Percentiles rank a stretch among this genome's conserved stretches.
Evolutionary conservation across 2,329 filamentous ascomycete genomes (phyloP).

Genomic region (Calonectria pauciramosa): DNA sequence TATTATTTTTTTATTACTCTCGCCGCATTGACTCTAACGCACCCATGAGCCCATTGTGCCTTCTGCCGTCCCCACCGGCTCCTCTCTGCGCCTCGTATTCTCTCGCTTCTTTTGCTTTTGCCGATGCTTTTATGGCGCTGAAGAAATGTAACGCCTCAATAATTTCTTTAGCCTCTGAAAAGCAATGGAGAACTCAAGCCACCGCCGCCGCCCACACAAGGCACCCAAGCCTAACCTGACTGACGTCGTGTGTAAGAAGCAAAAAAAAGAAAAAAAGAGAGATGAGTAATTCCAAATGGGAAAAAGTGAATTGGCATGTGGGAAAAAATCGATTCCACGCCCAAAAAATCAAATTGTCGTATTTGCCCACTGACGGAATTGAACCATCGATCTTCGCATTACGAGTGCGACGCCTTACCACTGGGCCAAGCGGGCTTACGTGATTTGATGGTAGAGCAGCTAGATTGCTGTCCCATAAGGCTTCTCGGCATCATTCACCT

Average conservation of each 20-base stretch:
- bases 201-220: neutral
- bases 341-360: neutral
- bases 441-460: conserved; percentile 16
- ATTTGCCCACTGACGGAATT: conserved; percentile 41
- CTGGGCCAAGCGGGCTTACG: conserved; percentile 42
- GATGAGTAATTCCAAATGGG: neutral
- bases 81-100: neutral
- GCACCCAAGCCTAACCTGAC: neutral
- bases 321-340: neutral
- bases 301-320: neutral
- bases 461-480: conserved; percentile 24
- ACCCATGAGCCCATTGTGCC: neutral
- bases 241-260: neutral
- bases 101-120: neutral
- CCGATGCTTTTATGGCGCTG: neutral
- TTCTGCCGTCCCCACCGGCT: neutral
- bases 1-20: neutral
- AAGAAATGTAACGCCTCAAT: neutral
- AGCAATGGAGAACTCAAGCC: neutral
- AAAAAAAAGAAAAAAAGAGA: neutral
- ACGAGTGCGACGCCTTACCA: conserved; percentile 47
- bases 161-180: neutral
- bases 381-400: conserved; percentile 46
- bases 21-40: neutral
- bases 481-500: neutral